Percentiles rank a stretch among this genome's conserved stretches.
Conservation (phyloP, 306 rosid species). For the Dalbergia cochinchinensis region DNA sequence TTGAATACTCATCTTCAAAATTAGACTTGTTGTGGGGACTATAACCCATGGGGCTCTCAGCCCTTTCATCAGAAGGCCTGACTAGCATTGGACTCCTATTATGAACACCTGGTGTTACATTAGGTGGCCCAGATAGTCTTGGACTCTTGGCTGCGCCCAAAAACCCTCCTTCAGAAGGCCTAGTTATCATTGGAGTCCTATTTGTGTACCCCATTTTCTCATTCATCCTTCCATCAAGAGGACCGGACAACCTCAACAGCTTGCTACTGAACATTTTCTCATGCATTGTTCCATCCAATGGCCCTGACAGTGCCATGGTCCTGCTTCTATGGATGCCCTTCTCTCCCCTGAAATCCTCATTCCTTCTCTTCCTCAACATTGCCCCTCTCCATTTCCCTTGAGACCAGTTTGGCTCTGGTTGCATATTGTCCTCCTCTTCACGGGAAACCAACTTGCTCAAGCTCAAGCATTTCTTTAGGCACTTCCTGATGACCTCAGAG, state of each 20-base stretch:
- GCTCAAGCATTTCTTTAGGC: constrained; percentile 63
- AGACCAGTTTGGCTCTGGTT: constrained; percentile 39
- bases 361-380: constrained; percentile 44
- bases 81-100: neutral
- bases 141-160: constrained; percentile 52
- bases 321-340: constrained; percentile 41
- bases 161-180: constrained; percentile 50
- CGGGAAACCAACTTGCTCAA: constrained; percentile 42
- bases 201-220: constrained; percentile 55
- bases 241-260: constrained; percentile 71
- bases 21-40: constrained; percentile 50
- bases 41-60: constrained; percentile 56
- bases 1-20: constrained; percentile 66
- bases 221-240: constrained; percentile 71
- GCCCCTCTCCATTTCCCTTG: constrained; percentile 58
- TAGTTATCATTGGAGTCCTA: constrained; percentile 55
- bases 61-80: constrained; percentile 45
- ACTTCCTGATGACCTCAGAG: constrained; percentile 58
- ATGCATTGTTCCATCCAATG: constrained; percentile 68
- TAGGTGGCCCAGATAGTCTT: constrained; percentile 60
- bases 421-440: constrained; percentile 15
- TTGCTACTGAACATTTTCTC: constrained; percentile 40
- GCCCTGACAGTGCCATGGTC: constrained; percentile 80
- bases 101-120: constrained; percentile 26
- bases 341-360: no score